Percentiles rank a stretch among this genome's conserved stretches.
Evolutionary conservation across 306 rosid genomes (phyloP).

Genomic region (Acacia crassicarpa): DNA sequence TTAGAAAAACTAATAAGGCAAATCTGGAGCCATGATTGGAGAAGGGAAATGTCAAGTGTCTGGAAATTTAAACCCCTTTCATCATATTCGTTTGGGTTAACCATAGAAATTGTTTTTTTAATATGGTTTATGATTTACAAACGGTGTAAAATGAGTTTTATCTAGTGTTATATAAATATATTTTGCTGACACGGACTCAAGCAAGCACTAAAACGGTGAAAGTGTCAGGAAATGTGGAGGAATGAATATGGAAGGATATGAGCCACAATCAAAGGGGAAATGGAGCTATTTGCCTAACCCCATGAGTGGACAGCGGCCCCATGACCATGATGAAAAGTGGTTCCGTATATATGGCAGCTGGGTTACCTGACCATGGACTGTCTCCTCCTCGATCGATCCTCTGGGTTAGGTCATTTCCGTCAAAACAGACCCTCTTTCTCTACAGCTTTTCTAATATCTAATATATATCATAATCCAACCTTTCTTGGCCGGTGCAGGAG

Average conservation of each 20-base stretch:
- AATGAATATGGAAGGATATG: constrained; percentile 5
- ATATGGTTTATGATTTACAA: too few relatives aligned
- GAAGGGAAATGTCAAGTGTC: too few relatives aligned
- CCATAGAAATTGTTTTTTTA: too few relatives aligned
- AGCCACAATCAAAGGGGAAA: not conserved
- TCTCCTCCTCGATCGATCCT: constrained; percentile 4
- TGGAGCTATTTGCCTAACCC: constrained; percentile 27
- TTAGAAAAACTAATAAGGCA: too few relatives aligned
- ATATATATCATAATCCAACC: not conserved
- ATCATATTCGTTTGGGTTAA: too few relatives aligned
- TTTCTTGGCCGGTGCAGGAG: too few relatives aligned
- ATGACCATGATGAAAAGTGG: constrained; percentile 15
- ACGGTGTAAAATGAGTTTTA: too few relatives aligned
- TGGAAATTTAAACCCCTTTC: too few relatives aligned
- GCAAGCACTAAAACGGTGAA: not conserved
- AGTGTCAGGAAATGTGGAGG: constrained; percentile 6
- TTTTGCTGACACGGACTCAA: too few relatives aligned
- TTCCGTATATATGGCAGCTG: not conserved
- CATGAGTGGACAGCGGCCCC: constrained; percentile 17
- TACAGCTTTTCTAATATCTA: not conserved
- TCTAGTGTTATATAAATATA: too few relatives aligned
- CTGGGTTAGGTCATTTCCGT: constrained; percentile 25
- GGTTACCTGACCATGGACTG: not conserved
- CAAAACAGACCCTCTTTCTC: not conserved
- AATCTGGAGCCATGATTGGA: too few relatives aligned